Conservation (phyloP, 208 protist genomes). For the Endotrypanum monterogeii region DNA sequence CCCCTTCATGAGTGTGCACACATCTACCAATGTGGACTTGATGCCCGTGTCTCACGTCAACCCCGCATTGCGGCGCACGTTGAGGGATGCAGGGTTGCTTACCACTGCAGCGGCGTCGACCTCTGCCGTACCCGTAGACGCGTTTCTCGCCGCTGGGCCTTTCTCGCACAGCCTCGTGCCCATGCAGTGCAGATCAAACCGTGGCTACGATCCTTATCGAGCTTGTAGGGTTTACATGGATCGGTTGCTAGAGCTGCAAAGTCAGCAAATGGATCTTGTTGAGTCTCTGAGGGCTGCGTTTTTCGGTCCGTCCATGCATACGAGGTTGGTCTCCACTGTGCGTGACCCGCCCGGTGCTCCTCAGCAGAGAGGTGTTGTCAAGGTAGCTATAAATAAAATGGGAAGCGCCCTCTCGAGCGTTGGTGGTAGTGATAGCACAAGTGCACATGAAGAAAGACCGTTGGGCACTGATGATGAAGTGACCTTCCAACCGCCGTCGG, state of each 20-base stretch:
- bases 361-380: neutral
- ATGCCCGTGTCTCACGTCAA: neutral
- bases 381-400: neutral
- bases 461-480: neutral
- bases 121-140: neutral
- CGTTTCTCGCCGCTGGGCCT: neutral
- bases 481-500: neutral
- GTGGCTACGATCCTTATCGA: slow-evolving; percentile 20
- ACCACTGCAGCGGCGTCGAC: neutral
- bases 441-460: neutral
- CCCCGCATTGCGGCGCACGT: neutral
- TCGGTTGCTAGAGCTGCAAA: slow-evolving; percentile 21
- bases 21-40: neutral
- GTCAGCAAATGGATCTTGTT: slow-evolving; percentile 15
- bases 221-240: slow-evolving; percentile 10
- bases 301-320: neutral
- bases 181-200: neutral
- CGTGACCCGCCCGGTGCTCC: neutral
- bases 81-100: neutral
- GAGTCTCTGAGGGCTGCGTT: slow-evolving; percentile 9
- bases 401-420: neutral
- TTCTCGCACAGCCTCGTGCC: neutral
- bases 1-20: slow-evolving; percentile 1
- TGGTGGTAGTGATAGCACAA: neutral
- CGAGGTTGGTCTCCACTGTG: neutral